These are phyloP conservation scores for Aspergillus egyptiacus DNA, from an alignment of 495 filamentous ascomycete species.

Conservation along the genomic window DNA sequence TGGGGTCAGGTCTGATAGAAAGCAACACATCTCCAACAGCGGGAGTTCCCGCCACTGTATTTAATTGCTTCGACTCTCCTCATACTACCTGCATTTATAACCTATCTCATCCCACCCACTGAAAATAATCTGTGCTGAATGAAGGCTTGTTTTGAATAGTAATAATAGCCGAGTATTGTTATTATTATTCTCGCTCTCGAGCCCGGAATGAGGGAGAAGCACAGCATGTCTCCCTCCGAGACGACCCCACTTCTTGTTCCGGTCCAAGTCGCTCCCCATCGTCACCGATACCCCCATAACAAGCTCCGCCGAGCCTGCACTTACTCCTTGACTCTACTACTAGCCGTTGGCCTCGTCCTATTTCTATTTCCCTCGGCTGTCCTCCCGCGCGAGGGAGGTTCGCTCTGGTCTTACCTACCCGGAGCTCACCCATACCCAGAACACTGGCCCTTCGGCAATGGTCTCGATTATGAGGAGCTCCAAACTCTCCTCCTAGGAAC, in stretches of 20 bases:
- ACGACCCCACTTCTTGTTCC: slow-evolving; percentile 34
- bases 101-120: neutral
- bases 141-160: neutral
- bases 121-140: neutral
- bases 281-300: slow-evolving; percentile 62
- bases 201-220: slow-evolving; percentile 35
- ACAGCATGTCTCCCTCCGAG: slow-evolving; percentile 36
- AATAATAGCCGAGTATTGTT: neutral
- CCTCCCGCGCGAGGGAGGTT: slow-evolving; percentile 32
- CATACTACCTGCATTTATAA: neutral
- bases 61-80: neutral
- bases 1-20: neutral
- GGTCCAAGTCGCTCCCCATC: slow-evolving; percentile 37
- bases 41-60: slow-evolving; percentile 5
- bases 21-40: neutral
- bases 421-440: slow-evolving; percentile 36
- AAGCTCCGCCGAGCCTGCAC: slow-evolving; percentile 68
- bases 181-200: neutral
- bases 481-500: slow-evolving; percentile 63
- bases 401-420: slow-evolving; percentile 39
- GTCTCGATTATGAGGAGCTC: slow-evolving; percentile 60
- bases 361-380: slow-evolving; percentile 50
- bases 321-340: slow-evolving; percentile 49
- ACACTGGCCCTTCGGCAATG: slow-evolving; percentile 42
- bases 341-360: slow-evolving; percentile 54